Base-by-base conservation (phyloP, 768 basidiomycete genomes). In the Lentinula lateritia region DNA sequence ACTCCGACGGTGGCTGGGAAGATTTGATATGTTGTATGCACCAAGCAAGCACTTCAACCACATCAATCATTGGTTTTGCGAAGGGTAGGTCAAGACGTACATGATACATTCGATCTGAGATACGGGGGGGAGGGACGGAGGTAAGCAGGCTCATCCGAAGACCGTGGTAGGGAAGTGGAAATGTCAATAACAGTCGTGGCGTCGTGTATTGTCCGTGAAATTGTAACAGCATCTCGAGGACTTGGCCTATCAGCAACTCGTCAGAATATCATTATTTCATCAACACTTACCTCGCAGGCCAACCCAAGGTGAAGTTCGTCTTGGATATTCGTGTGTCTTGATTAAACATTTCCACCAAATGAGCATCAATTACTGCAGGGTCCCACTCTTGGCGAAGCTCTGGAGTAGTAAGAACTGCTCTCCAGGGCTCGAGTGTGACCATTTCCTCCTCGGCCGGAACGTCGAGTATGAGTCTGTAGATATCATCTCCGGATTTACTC, bases 311-410 rank as follows among this genome's bases (percentile, higher is more conserved):
- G 71, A 93, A 98, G 64, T 93, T 92, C 0, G 94, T 97, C 76
- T 92, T 93, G 20, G 83, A 82, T 68, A 99, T 89, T 62, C 94
- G 79, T 7, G 93, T 96, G 63, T 83, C 82, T 43, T 85, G 85
- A 73, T 97, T 95, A 61, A 96, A 84, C 75, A 92, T 80, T 73
- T 98, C 95, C 43, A 98, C 75, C 15, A 93, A 75, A 65, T 85
- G 85, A 0, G 93, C 87, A 50, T 86, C 83, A 65, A 95, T 92
- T 16, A 97, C 96, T 41, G 95, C 89, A 23, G 93, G 92, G 72
- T 98, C 96, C 95, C 94, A 93, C 68, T 93, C 89, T 70, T 89
- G 86, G 63, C 93, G 78, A 23, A 95, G 79, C 72, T 98, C 95
- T 0, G 94, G 91, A 1, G 94, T 95, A 2, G 83, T 81, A 50